phyloP scores from a whole-genome alignment of 225 moss, liverwort and hornwort species.

The Physcomitrellopsis africana region DNA sequence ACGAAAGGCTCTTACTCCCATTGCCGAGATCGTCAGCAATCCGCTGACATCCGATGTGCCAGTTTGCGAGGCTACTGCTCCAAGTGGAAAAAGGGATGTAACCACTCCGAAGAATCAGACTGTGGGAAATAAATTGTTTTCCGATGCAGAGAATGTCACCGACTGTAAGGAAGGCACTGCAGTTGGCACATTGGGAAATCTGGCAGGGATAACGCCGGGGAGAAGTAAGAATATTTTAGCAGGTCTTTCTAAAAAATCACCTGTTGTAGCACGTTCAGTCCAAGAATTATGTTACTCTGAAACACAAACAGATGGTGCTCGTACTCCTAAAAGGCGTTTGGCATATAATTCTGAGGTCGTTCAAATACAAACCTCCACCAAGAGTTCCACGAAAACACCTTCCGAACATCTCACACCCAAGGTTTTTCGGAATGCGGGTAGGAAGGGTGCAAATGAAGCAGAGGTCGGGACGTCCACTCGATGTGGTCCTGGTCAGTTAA shows the following conservation, averaged over 20 bases:
- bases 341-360: conserved; percentile 22
- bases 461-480: conserved; percentile 32
- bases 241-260: conserved; percentile 31
- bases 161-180: conserved; percentile 21
- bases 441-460: conserved; percentile 25
- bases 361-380: conserved; percentile 17
- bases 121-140: conserved; percentile 25
- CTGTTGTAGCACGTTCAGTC: conserved; percentile 25
- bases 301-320: not conserved
- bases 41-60: conserved; percentile 27
- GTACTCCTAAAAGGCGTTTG: conserved; percentile 30
- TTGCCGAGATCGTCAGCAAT: conserved; percentile 32
- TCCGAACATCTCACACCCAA: conserved; percentile 29
- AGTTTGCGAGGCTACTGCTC: conserved; percentile 15
- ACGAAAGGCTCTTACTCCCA: conserved; percentile 34
- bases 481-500: conserved; percentile 25
- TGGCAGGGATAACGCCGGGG: conserved; percentile 20
- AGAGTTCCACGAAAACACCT: conserved; percentile 22
- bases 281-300: conserved; percentile 27
- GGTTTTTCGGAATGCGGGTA: conserved; percentile 30
- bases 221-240: conserved; percentile 28
- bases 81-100: conserved; percentile 27
- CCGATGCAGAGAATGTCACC: conserved; percentile 22
- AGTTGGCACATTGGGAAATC: conserved; percentile 26
- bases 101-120: conserved; percentile 25